Evolutionary conservation across 1,139 yeast genomes (phyloP), one percentile per base, ranked within the genome.

Genomic region (Saccharomycopsis crataegensis): DNA sequence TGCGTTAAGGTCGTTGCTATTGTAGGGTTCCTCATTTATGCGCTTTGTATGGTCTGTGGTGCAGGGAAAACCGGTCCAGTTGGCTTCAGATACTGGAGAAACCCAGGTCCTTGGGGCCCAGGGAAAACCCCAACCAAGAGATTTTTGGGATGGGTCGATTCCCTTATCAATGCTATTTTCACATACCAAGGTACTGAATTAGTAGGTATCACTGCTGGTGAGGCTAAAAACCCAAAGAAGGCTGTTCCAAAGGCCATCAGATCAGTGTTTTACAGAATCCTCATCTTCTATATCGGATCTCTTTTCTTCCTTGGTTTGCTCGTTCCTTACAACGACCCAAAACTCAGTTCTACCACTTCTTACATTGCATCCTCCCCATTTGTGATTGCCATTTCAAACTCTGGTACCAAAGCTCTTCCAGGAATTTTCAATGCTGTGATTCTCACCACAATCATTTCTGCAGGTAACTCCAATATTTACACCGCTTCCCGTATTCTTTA

Each of bases 161-260:
- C 88, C 53, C 72, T 84, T 61, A 78, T 84, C 58, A 77, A 77
- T 58, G 88, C 91, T 34, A 86, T 88, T 22, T 85, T 85, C 71
- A 83, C 91, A 41, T 85, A 80, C 68, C 90, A 83, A 70, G 94
- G 94, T 66, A 83, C 91, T 58, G 97, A 91, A 69, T 77, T 87
- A 61, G 86, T 87, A 36, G 96, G 96, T 62, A 79, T 91, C 55
- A 81, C 96, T 5, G 93, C 95, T 17, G 96, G 96, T 66, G 97
- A 91, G 70, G 79, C 93, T 50, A 76, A 79, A 50, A 86, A 87
- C 68, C 96, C 97, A 55, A 76, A 86, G 66, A 81, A 79, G 60
- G 77, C 94, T 12, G 87, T 91, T 52, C 96, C 96, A 56, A 77
- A 78, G 57, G 96, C 96, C 37, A 86, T 88, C 63, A 80, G 83